These are phyloP conservation scores for Thraustochytrium sp. DNA, from an alignment of 352 stramenopile genomes.

Conservation along the genomic window DNA sequence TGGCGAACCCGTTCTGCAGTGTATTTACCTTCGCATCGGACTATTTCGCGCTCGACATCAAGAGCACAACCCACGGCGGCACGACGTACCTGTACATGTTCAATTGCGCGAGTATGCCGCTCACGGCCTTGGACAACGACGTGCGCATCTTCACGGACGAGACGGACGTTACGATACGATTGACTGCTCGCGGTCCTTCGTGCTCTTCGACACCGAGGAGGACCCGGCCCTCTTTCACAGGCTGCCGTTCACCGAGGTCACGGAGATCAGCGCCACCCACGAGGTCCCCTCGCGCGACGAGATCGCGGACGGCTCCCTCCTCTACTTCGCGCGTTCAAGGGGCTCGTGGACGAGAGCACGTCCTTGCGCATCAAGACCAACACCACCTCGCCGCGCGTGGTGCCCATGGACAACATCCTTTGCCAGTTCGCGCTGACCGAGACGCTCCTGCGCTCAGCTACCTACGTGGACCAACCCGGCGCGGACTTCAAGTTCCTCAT, in stretches of 20 bases:
- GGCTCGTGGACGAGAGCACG: background rate
- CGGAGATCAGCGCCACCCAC: background rate
- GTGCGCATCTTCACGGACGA: background rate
- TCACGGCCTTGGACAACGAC: background rate
- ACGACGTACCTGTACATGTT: background rate
- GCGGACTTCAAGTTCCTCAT: too few relatives aligned
- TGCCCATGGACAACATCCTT: background rate
- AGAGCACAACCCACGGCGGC: background rate
- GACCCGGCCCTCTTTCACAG: background rate
- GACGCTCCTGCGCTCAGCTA: too few relatives aligned
- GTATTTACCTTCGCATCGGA: too few relatives aligned
- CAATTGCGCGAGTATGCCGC: background rate
- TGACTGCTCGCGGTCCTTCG: background rate
- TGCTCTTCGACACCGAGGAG: background rate
- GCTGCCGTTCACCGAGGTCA: background rate
- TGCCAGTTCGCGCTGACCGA: background rate
- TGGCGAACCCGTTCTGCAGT: too few relatives aligned
- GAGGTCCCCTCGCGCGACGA: background rate
- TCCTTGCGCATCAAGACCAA: background rate
- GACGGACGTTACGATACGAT: background rate
- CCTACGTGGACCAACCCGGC: too few relatives aligned
- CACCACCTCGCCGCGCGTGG: background rate
- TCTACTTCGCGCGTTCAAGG: conserved; percentile 9
- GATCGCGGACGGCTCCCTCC: background rate
- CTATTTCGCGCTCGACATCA: background rate